Evolutionary conservation across 768 basidiomycete genomes (phyloP), one percentile per base, ranked within the genome.

Genomic region (Lactarius evosmus): DNA sequence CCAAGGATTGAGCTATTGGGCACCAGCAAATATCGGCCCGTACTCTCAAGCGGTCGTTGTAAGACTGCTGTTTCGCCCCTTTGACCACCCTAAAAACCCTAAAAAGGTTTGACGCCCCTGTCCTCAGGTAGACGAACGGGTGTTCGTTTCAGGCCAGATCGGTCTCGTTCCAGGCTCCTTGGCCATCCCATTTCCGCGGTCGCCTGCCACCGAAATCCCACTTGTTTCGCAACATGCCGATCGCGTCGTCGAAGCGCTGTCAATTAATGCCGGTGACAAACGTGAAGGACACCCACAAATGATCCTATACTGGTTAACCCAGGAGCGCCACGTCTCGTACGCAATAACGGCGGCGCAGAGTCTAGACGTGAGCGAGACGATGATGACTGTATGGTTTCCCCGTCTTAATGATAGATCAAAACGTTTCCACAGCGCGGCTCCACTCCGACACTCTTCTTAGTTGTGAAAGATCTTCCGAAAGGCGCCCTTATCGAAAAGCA

Each of bases 1-100:
- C 2, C 97, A 98, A 75, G 83, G 95, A 9, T 71, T 98, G 66
- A 98, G 96, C 74, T 98, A 98, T 72, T 99, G 97, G 97, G 97
- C 95, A 30, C 95, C 97, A 14, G 97, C 97, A 11, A 99, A 98
- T 73, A 98, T 99, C 60, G 97, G 97, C 0, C 97, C 97, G 4
- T 99, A 99, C 74, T 97, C 94, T 4, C 97, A 99, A 75, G 90
- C 93, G 2, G 84, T 98, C 67, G 79, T 81, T 57, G 96, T 95
- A 58, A 69, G 85, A 76, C 58, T 49, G 56, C 67, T 49, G 22
- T 32, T 54, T 25, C 27, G 32, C 32, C 17, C 9, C 12, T 34
- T 32, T 19, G 27, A 29, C 17, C 53, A n/a, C 54, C 55, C 40
- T 41, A 41, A 41, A 41, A 41, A 41, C 40, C 34, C 34, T 34